These are phyloP conservation scores for Rhodosporidiobolus odoratus DNA, from an alignment of 768 basidiomycete genomes.

Conservation along the genomic window DNA sequence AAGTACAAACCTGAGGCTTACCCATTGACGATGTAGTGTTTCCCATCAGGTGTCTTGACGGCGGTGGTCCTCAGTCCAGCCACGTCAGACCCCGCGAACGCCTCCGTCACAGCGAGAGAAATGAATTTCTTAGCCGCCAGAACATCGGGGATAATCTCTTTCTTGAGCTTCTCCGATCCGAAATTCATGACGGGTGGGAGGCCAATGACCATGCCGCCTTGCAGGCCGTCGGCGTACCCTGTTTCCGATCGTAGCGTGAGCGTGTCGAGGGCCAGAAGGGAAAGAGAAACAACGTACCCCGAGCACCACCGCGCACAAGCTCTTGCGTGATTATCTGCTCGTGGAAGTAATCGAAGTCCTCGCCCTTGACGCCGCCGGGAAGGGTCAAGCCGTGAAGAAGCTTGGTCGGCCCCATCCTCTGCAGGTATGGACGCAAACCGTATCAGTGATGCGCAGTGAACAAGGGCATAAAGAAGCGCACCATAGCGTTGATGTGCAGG, in stretches of 20 bases:
- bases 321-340: conserved; percentile 50
- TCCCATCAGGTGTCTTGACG: conserved; percentile 40
- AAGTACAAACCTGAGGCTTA: background rate
- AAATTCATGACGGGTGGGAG: conserved; percentile 36
- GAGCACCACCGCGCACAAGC: conserved; percentile 27
- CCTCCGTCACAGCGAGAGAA: conserved; percentile 38
- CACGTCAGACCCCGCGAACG: conserved; percentile 39
- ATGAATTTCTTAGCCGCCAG: conserved; percentile 38
- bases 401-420: conserved; percentile 81
- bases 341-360: conserved; percentile 88
- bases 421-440: background rate
- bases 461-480: background rate
- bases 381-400: conserved; percentile 74
- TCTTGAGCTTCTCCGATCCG: conserved; percentile 36
- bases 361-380: conserved; percentile 59
- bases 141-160: conserved; percentile 34
- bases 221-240: conserved; percentile 73
- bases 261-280: background rate
- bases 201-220: conserved; percentile 41
- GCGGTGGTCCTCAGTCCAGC: conserved; percentile 40
- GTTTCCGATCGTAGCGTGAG: background rate
- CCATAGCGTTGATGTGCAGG: conserved; percentile 73
- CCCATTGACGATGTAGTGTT: conserved; percentile 42
- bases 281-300: conserved; percentile 5
- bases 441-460: background rate